Evolutionary conservation across 1,139 yeast species (phyloP), one percentile per base, ranked within the genome.

Genomic region (Saccharomycopsis hybrid): DNA sequence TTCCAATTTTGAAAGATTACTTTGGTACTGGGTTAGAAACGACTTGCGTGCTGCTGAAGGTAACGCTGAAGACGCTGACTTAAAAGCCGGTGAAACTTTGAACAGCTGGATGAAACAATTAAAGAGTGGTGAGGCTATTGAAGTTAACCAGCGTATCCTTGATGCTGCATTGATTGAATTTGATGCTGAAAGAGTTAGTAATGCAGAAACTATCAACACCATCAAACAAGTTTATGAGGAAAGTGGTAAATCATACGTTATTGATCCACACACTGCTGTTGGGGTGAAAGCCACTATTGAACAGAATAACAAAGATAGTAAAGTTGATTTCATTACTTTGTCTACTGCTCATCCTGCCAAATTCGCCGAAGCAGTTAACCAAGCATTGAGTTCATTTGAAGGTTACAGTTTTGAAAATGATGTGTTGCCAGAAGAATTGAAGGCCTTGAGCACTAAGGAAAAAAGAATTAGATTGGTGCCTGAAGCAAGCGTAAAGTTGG

Each of bases 291-390:
- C 73, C 94, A 37, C 76, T 83, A 59, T 40, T 11, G 74, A 82
- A 58, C 73, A 78, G 60, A 77, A 82, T 53, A 72, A 69, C 8
- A 66, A 70, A 49, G 85, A 79, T 58, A 51, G 58, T 45, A 59
- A 64, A 5, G 71, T 72, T 40, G 65, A 70, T 49, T 87, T 87
- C 65, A 76, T 92, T 47, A 86, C 96, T 4, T 78, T 92, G 55
- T 85, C 97, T 2, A 92, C 98, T 43, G 98, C 98, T 5, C 98
- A 92, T 65, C 98, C 98, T 42, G 98, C 98, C 54, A 92, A 92
- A 69, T 92, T 92, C 64, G 87, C 96, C 30, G 97, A 89, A 56
- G 98, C 96, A 49, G 98, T 92, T 24, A 85, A 89, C 65, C 72
- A 77, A 60, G 89, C 97, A 1, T 77, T 92, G 59, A 65, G 69